A percentile compares a stretch with the other conserved stretches of the same genome.
Evolutionary conservation across 306 rosid genomes (phyloP).

Genomic region (Quercus variabilis): DNA sequence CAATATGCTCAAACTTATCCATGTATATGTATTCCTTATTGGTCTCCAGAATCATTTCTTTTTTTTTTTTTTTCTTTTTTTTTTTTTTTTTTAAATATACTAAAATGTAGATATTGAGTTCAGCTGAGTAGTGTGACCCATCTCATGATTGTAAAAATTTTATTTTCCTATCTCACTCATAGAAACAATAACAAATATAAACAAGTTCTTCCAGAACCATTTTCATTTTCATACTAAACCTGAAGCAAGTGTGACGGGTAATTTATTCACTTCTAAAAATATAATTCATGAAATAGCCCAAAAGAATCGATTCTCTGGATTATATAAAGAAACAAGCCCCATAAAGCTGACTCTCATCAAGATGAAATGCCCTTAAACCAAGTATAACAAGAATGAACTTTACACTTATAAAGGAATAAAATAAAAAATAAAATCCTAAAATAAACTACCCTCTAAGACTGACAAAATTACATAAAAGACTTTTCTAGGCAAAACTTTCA

Average conservation of each 20-base stretch:
- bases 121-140: neutral
- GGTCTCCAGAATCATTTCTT: neutral
- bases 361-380: neutral
- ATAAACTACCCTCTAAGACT: neutral
- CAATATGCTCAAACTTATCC: neutral
- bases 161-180: neutral
- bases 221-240: neutral
- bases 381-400: neutral
- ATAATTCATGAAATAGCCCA: neutral
- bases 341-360: neutral
- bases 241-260: neutral
- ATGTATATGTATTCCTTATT: neutral
- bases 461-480: neutral
- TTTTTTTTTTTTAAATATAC: neutral
- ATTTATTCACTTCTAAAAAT: neutral
- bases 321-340: neutral
- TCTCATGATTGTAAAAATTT: neutral
- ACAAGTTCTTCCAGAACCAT: neutral
- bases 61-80: too few relatives aligned
- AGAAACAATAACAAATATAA: too few relatives aligned
- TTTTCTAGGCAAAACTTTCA: neutral
- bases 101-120: neutral
- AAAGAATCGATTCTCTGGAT: neutral
- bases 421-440: neutral
- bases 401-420: neutral